phyloP scores from a whole-genome alignment of 148 eudicot genomes.

The Drosera capensis region DNA sequence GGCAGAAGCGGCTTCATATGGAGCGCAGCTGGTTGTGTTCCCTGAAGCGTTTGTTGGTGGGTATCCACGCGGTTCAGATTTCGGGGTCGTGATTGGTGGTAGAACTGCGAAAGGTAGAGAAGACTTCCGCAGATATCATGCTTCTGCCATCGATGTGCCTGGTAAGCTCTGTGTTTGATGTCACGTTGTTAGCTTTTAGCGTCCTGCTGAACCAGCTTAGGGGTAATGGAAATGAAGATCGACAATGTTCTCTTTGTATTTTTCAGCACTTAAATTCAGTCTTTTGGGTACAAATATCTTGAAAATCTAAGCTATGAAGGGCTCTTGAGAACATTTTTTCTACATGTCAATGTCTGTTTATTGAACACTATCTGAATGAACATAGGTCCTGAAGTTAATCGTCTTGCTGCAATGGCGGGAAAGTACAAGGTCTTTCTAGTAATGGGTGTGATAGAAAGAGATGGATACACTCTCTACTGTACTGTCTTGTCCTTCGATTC shows the following conservation, averaged over 20 bases:
- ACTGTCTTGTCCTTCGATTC: conserved; percentile 72
- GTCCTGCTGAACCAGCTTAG: no score
- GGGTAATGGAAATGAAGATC: no score
- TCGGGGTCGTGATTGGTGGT: conserved; percentile 70
- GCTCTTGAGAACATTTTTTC: no score
- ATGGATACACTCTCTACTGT: conserved; percentile 84
- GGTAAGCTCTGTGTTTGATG: conserved; percentile 23
- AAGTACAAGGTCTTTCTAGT: conserved; percentile 71
- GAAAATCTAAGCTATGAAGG: no score
- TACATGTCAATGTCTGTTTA: no score
- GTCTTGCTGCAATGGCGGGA: conserved; percentile 89
- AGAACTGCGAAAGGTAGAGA: conserved; percentile 77
- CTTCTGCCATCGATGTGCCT: conserved; percentile 85
- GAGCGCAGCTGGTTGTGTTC: conserved; percentile 81
- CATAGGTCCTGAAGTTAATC: conserved; percentile 74
- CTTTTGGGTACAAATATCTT: no score
- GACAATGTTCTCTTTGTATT: no score
- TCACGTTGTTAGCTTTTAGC: not conserved
- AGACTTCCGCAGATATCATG: conserved; percentile 81
- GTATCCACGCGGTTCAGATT: conserved; percentile 83
- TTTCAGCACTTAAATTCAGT: not conserved
- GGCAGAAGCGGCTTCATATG: conserved; percentile 82
- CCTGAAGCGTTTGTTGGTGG: conserved; percentile 97
- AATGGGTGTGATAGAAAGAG: conserved; percentile 90
- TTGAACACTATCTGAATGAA: not conserved